A percentile compares a stretch with the other conserved stretches of the same genome.
These are phyloP conservation scores for Coleophoma eucalyptorum DNA, from an alignment of 2,329 filamentous ascomycete species.

Conservation along the genomic window DNA sequence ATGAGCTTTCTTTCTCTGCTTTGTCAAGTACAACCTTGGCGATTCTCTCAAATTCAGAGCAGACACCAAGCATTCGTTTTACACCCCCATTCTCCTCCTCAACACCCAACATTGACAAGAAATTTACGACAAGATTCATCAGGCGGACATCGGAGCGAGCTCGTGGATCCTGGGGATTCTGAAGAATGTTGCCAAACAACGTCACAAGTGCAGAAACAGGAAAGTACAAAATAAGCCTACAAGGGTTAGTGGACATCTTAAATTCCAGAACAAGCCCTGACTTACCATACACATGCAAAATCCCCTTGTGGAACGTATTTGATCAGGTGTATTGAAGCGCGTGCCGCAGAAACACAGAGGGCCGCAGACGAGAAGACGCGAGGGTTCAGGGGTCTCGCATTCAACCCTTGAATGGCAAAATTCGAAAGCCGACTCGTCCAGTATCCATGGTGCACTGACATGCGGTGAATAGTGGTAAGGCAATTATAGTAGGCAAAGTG, in stretches of 20 bases:
- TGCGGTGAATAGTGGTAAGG: constrained; percentile 93
- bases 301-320: constrained; percentile 97
- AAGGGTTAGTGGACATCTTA: constrained; percentile 23
- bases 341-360: constrained; percentile 86
- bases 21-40: constrained; percentile 88
- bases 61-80: constrained; percentile 89
- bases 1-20: constrained; percentile 69
- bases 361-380: constrained; percentile 91
- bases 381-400: constrained; percentile 86
- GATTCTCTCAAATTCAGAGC: constrained; percentile 94
- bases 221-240: constrained; percentile 88
- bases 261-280: not conserved
- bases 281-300: constrained; percentile 90
- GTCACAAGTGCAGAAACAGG: constrained; percentile 94
- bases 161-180: constrained; percentile 87
- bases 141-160: constrained; percentile 85
- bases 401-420: constrained; percentile 91
- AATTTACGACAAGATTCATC: constrained; percentile 91
- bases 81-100: constrained; percentile 90
- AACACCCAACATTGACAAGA: constrained; percentile 81
- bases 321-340: constrained; percentile 88
- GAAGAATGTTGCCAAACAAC: constrained; percentile 91
- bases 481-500: constrained; percentile 99
- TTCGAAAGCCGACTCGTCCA: constrained; percentile 96
- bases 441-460: constrained; percentile 97